These are phyloP conservation scores for Geotrichum phurueaensis DNA, from an alignment of 1,139 yeast genomes.

Conservation along the genomic window DNA sequence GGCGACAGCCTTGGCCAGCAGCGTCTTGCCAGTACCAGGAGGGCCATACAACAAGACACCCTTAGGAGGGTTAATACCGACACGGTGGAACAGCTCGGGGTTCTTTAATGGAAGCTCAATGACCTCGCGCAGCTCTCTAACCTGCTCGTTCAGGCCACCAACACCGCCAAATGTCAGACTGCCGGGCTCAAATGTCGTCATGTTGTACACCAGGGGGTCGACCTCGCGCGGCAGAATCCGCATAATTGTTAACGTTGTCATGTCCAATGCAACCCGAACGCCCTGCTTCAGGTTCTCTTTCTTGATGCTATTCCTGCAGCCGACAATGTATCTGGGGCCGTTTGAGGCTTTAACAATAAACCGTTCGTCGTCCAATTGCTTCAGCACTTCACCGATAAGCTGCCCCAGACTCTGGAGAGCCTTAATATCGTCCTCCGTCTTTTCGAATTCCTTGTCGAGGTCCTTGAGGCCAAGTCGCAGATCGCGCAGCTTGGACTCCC, in stretches of 20 bases:
- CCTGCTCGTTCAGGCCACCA: slow-evolving; percentile 95
- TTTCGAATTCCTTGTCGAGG: slow-evolving; percentile 76
- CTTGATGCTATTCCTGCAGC: slow-evolving; percentile 89
- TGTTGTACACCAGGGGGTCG: slow-evolving; percentile 95
- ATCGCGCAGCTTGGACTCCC: slow-evolving; percentile 88
- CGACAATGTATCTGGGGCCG: slow-evolving; percentile 97
- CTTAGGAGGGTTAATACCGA: slow-evolving; percentile 96
- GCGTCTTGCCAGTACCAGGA: slow-evolving; percentile 99
- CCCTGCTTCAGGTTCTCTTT: slow-evolving; percentile 84
- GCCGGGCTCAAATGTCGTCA: slow-evolving; percentile 97
- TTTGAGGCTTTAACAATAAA: slow-evolving; percentile 95
- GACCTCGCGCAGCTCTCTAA: slow-evolving; percentile 93
- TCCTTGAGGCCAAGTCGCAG: slow-evolving; percentile 78
- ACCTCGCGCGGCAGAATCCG: slow-evolving; percentile 95
- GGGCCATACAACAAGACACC: slow-evolving; percentile 97
- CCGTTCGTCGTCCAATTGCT: slow-evolving; percentile 90
- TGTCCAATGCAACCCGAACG: slow-evolving; percentile 91
- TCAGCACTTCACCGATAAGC: slow-evolving; percentile 93
- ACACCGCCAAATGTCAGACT: slow-evolving; percentile 91
- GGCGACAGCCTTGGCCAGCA: too few relatives aligned
- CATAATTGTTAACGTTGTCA: slow-evolving; percentile 97
- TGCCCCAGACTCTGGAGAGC: slow-evolving; percentile 98
- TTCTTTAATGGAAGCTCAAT: slow-evolving; percentile 95
- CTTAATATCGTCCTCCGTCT: slow-evolving; percentile 94
- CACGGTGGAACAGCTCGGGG: slow-evolving; percentile 92